A percentile compares a stretch with the other conserved stretches of the same genome.
These are phyloP conservation scores for Lithospermum erythrorhizon DNA, from an alignment of 257 asterid species.

Conservation along the genomic window DNA sequence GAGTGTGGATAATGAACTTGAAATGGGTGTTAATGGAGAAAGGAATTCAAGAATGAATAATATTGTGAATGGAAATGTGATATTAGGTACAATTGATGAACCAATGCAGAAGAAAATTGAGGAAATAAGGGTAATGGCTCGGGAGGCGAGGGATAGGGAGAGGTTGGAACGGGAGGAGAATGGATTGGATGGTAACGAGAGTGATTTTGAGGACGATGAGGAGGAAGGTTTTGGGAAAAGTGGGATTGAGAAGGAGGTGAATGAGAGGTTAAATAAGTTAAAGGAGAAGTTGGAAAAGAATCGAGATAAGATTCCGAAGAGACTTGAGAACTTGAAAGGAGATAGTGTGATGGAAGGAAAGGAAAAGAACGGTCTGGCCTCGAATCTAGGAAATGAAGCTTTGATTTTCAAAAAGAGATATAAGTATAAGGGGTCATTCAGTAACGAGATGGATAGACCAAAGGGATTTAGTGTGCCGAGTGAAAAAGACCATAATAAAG, in stretches of 20 bases:
- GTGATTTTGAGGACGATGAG: slow-evolving; percentile 28
- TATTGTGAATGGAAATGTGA: slow-evolving; percentile 15
- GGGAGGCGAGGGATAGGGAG: slow-evolving; percentile 70
- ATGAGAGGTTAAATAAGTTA: slow-evolving; percentile 38
- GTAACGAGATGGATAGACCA: slow-evolving; percentile 40
- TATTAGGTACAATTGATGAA: slow-evolving; percentile 27
- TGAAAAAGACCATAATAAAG: slow-evolving; percentile 13
- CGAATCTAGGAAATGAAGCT: slow-evolving; percentile 21
- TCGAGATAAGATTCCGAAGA: slow-evolving; percentile 17
- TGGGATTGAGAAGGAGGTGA: slow-evolving; percentile 63
- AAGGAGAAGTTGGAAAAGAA: slow-evolving; percentile 34
- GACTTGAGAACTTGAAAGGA: slow-evolving; percentile 11
- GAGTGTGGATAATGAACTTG: slow-evolving; percentile 9
- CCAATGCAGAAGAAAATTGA: slow-evolving; percentile 56
- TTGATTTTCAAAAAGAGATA: slow-evolving; percentile 55
- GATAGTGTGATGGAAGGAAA: slow-evolving; percentile 16
- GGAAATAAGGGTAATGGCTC: slow-evolving; percentile 71
- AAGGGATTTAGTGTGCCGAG: slow-evolving; percentile 40
- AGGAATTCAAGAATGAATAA: slow-evolving; percentile 8
- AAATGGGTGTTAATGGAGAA: slow-evolving; percentile 10
- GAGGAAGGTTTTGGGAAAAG: slow-evolving; percentile 27
- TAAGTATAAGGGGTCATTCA: slow-evolving; percentile 34
- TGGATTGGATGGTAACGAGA: slow-evolving; percentile 27
- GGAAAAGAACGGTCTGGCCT: slow-evolving; percentile 19
- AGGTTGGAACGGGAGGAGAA: slow-evolving; percentile 30